Percentiles rank a stretch among this genome's conserved stretches.
Evolutionary conservation across 2,329 filamentous ascomycete genomes (phyloP).

Genomic region (Arthrobotrys conoides): DNA sequence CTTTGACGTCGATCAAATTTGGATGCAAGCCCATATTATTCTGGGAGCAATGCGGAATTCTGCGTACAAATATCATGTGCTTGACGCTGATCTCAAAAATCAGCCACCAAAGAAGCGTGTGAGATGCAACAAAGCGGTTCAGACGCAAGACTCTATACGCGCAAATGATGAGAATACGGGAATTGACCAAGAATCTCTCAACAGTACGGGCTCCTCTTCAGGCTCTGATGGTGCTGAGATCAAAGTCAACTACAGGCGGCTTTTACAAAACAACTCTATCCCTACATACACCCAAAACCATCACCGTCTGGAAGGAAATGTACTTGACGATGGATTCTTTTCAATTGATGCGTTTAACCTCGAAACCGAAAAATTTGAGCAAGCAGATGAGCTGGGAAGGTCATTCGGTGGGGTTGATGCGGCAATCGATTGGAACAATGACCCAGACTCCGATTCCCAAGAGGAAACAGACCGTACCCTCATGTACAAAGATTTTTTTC

Average conservation of each 20-base stretch:
- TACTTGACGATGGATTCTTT: slow-evolving; percentile 98
- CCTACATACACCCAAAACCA: neutral
- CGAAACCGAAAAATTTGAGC: slow-evolving; percentile 89
- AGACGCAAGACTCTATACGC: neutral
- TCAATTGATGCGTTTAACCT: slow-evolving; percentile 98
- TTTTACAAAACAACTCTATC: neutral
- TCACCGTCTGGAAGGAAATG: slow-evolving; percentile 41
- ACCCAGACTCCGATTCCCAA: slow-evolving; percentile 68
- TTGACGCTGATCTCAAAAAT: neutral
- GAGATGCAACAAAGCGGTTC: neutral
- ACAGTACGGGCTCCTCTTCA: neutral
- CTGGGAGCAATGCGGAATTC: slow-evolving; percentile 14
- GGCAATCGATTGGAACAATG: slow-evolving; percentile 84
- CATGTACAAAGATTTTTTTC: slow-evolving; percentile 69
- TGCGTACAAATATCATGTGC: neutral
- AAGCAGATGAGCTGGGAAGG: slow-evolving; percentile 75
- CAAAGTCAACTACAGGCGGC: no score
- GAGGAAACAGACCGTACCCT: slow-evolving; percentile 74
- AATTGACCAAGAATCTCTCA: no score
- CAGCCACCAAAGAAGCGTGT: neutral
- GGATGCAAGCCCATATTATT: slow-evolving; percentile 82
- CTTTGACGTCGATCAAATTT: slow-evolving; percentile 89
- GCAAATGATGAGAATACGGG: neutral
- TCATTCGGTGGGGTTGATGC: slow-evolving; percentile 80
- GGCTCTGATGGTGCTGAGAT: neutral